phyloP scores from a whole-genome alignment of 768 basidiomycete genomes.

The Rhizopogon vinicolor region DNA sequence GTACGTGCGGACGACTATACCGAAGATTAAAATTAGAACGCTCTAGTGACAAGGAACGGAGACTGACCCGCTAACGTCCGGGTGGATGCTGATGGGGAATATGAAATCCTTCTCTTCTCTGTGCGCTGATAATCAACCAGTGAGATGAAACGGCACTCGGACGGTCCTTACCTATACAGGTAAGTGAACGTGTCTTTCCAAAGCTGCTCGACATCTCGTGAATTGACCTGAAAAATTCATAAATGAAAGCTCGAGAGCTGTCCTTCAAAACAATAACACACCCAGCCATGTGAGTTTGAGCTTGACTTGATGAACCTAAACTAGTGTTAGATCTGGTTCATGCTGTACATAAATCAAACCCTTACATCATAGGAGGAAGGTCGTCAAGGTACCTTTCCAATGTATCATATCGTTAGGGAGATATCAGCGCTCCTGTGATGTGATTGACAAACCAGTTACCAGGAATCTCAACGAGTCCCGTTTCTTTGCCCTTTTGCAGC shows the following conservation, averaged over 20 bases:
- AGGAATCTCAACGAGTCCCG: slow-evolving; percentile 60
- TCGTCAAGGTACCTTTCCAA: slow-evolving; percentile 63
- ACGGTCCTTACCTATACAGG: slow-evolving; percentile 44
- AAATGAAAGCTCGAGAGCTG: not conserved
- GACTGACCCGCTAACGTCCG: slow-evolving; percentile 67
- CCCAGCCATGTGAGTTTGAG: slow-evolving; percentile 72
- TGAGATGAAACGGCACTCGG: not conserved
- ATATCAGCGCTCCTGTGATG: too few relatives aligned
- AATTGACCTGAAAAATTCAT: slow-evolving; percentile 44
- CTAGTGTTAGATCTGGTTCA: not conserved
- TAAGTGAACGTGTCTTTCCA: slow-evolving; percentile 78
- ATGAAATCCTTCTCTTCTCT: slow-evolving; percentile 62
- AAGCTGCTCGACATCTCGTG: slow-evolving; percentile 59
- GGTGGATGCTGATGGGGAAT: slow-evolving; percentile 76
- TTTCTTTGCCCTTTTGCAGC: slow-evolving; percentile 55
- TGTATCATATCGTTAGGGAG: not conserved
- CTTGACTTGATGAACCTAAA: slow-evolving; percentile 64
- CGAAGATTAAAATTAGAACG: not conserved
- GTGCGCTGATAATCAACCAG: not conserved
- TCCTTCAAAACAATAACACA: slow-evolving; percentile 15
- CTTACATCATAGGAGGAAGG: slow-evolving; percentile 69
- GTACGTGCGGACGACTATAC: slow-evolving; percentile 57
- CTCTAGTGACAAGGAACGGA: not conserved
- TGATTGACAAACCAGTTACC: slow-evolving; percentile 53
- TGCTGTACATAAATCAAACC: not conserved